Percentiles rank a stretch among this genome's conserved stretches.
Evolutionary conservation across 2,329 filamentous ascomycete species (phyloP).

Genomic region (Magnaporthiopsis rhizophila): DNA sequence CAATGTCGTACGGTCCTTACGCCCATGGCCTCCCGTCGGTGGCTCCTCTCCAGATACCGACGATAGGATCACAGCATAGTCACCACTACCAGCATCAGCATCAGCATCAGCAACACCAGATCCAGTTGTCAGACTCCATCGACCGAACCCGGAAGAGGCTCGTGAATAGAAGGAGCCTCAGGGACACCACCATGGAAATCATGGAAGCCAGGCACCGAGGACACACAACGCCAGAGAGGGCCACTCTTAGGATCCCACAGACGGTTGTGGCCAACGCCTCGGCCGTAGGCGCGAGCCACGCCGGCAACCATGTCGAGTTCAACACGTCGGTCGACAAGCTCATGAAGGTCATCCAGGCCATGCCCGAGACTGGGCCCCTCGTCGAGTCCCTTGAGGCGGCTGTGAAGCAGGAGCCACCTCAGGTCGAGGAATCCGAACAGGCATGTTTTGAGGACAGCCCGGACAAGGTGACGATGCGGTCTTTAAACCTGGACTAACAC

Average conservation of each 20-base stretch:
- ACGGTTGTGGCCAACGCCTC: constrained; percentile 37
- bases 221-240: too few species aligned
- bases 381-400: neutral
- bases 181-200: too few species aligned
- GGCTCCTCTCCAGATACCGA: neutral
- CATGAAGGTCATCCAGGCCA: constrained; percentile 80
- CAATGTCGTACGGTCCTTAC: neutral
- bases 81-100: constrained; percentile 7
- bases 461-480: too few species aligned
- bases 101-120: neutral
- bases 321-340: constrained; percentile 78
- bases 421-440: neutral
- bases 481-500: too few species aligned
- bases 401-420: neutral
- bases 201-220: too few species aligned
- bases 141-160: too few species aligned
- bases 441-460: too few species aligned
- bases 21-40: neutral
- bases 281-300: constrained; percentile 36
- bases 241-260: constrained; percentile 19
- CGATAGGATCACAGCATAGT: constrained; percentile 2
- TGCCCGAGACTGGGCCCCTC: constrained; percentile 33
- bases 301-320: constrained; percentile 43
- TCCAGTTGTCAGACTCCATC: neutral
- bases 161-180: too few species aligned